Percentiles rank a stretch among this genome's conserved stretches.
phyloP scores from a whole-genome alignment of 139 green algal species.

The Chlorella sp. region DNA sequence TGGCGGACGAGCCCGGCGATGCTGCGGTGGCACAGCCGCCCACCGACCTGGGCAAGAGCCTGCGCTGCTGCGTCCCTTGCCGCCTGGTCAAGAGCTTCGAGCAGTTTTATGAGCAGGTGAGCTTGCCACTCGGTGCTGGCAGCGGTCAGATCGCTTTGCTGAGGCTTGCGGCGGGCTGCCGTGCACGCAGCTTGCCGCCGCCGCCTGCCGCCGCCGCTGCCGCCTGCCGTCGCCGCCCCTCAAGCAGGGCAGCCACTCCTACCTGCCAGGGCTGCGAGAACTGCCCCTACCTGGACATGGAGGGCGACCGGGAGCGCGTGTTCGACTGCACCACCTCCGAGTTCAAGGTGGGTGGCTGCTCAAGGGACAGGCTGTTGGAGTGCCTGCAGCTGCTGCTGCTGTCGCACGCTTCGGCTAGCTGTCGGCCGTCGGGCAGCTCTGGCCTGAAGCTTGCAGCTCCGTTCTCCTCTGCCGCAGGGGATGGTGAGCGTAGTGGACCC shows the following conservation, averaged over 20 bases:
- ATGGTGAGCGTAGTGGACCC: slow-evolving; percentile 75
- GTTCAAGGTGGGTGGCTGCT: slow-evolving; percentile 62
- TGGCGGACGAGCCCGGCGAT: background rate
- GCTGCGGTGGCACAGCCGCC: slow-evolving; percentile 33
- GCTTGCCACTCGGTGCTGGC: background rate
- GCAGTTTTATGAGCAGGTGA: slow-evolving; percentile 54
- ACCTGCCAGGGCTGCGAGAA: slow-evolving; percentile 85
- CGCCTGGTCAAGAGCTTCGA: slow-evolving; percentile 53
- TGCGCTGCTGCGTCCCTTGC: slow-evolving; percentile 56
- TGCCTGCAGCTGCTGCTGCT: background rate
- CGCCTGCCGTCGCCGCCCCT: too few species aligned
- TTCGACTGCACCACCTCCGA: slow-evolving; percentile 77
- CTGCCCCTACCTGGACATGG: slow-evolving; percentile 68
- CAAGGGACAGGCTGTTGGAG: background rate
- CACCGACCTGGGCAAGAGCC: slow-evolving; percentile 47
- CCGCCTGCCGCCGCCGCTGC: too few species aligned
- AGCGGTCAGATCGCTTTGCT: background rate
- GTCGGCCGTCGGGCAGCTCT: too few species aligned
- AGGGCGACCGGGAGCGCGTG: slow-evolving; percentile 60
- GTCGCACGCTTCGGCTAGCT: too few species aligned
- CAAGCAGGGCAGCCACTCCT: too few species aligned
- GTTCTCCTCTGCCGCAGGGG: slow-evolving; percentile 42
- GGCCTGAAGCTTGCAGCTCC: too few species aligned
- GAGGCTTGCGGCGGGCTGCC: too few species aligned
- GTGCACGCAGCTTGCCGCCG: background rate